Evolutionary conservation across 352 stramenopile genomes (phyloP).

Genomic region (Hyphochytrium catenoides): DNA sequence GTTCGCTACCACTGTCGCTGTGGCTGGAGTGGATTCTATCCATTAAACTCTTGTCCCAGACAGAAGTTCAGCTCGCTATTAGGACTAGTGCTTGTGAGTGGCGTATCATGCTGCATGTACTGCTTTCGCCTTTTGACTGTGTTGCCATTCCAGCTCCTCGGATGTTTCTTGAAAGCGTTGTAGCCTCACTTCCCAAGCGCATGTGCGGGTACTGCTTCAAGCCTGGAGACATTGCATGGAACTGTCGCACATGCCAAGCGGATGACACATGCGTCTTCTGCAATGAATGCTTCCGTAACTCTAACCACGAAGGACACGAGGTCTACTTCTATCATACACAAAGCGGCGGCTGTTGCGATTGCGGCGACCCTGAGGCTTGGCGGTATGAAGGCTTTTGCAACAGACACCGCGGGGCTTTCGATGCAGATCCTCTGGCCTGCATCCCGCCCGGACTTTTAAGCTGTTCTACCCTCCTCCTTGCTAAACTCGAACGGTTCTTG

Average conservation of each 20-base stretch:
- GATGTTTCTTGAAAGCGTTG: no score
- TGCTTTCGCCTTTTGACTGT: no score
- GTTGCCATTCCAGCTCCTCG: no score
- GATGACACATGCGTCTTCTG: constrained; percentile 88
- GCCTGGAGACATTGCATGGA: constrained; percentile 89
- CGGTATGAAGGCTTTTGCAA: constrained; percentile 77
- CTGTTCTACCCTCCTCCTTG: no score
- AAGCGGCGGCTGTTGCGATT: constrained; percentile 93
- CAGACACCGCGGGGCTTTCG: constrained; percentile 42
- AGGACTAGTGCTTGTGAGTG: no score
- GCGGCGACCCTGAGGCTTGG: constrained; percentile 89
- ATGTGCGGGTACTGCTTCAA: constrained; percentile 83
- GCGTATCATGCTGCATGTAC: no score
- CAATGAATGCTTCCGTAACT: constrained; percentile 84
- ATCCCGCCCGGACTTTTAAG: constrained; percentile 1
- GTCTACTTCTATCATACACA: constrained; percentile 82
- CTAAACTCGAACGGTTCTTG: no score
- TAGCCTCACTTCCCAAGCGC: no score
- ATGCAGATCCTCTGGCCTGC: constrained; percentile 6
- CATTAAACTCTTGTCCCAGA: no score
- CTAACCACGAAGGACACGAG: constrained; percentile 75
- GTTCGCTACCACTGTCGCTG: no score
- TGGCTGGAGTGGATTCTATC: no score
- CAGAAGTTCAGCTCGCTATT: no score
- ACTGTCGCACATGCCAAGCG: constrained; percentile 71